phyloP scores from a whole-genome alignment of 305 asterid species.

The Fraxinus angustifolia region DNA sequence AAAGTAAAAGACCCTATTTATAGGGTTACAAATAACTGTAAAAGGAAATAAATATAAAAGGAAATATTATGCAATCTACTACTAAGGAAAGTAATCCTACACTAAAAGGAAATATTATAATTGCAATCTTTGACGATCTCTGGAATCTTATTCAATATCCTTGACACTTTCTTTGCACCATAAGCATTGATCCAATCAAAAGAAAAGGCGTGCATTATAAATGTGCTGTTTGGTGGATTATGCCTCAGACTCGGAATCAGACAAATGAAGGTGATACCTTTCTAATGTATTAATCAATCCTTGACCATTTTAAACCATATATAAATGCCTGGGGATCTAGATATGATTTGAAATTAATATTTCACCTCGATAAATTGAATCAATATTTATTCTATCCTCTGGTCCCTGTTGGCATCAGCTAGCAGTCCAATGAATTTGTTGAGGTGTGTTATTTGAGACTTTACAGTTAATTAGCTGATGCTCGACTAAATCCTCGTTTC shows the following conservation, averaged over 20 bases:
- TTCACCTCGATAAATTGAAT: not conserved
- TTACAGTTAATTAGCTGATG: not conserved
- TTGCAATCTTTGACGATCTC: too few relatives aligned
- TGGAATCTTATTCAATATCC: too few relatives aligned
- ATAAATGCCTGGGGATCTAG: not conserved
- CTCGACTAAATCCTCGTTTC: not conserved
- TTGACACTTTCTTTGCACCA: not conserved
- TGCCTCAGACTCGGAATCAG: not conserved
- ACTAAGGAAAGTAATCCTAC: too few relatives aligned
- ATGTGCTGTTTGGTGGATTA: not conserved
- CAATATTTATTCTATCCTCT: not conserved
- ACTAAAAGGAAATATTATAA: too few relatives aligned
- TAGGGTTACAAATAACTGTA: too few relatives aligned
- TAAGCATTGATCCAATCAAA: not conserved
- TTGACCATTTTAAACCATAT: not conserved
- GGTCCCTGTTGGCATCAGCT: not conserved
- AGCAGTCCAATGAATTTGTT: not conserved
- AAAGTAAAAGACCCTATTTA: too few relatives aligned
- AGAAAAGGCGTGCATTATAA: not conserved
- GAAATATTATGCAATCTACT: too few relatives aligned
- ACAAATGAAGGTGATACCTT: not conserved
- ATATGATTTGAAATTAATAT: not conserved
- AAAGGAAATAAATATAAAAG: too few relatives aligned
- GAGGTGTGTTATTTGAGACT: slow-evolving; percentile 4
- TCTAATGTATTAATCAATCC: not conserved